phyloP scores from a whole-genome alignment of 148 eudicot genomes.

The Rhododendron williamsianum region DNA sequence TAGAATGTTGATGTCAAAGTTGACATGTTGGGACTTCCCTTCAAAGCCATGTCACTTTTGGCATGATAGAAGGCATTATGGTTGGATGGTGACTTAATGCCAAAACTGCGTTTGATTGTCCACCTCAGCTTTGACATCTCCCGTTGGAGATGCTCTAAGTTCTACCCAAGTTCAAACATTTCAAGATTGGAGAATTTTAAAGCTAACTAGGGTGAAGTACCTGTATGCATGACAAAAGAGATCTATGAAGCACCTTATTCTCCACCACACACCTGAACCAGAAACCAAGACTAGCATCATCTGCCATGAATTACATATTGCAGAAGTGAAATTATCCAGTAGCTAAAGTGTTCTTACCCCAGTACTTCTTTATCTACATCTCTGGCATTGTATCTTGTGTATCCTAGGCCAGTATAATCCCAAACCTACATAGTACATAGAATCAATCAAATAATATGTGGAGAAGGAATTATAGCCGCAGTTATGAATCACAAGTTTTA shows the following conservation, averaged over 20 bases:
- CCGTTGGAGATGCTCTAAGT: too few relatives aligned
- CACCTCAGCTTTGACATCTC: too few relatives aligned
- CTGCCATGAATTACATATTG: neutral
- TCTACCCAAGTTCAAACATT: neutral
- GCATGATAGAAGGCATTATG: too few relatives aligned
- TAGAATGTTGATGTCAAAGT: too few relatives aligned
- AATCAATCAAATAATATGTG: neutral
- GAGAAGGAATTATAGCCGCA: neutral
- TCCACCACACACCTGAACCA: constrained; percentile 85
- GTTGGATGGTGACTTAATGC: too few relatives aligned
- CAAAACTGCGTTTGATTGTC: too few relatives aligned
- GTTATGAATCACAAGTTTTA: neutral
- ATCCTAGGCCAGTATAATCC: constrained; percentile 98
- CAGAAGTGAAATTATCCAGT: neutral
- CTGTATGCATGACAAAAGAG: constrained; percentile 67
- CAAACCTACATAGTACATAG: constrained; percentile 61
- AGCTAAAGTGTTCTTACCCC: constrained; percentile 54
- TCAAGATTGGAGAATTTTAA: neutral
- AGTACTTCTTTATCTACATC: constrained; percentile 78
- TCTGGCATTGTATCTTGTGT: constrained; percentile 85
- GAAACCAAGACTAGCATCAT: constrained; percentile 19
- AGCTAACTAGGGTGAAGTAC: constrained; percentile 25
- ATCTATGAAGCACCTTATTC: constrained; percentile 87
- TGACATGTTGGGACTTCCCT: too few relatives aligned
- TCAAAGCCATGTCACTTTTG: too few relatives aligned